Percentiles rank a stretch among this genome's conserved stretches.
These are phyloP conservation scores for Penicillium fuscoglaucum DNA, from an alignment of 2,329 filamentous ascomycete genomes.

Conservation along the genomic window DNA sequence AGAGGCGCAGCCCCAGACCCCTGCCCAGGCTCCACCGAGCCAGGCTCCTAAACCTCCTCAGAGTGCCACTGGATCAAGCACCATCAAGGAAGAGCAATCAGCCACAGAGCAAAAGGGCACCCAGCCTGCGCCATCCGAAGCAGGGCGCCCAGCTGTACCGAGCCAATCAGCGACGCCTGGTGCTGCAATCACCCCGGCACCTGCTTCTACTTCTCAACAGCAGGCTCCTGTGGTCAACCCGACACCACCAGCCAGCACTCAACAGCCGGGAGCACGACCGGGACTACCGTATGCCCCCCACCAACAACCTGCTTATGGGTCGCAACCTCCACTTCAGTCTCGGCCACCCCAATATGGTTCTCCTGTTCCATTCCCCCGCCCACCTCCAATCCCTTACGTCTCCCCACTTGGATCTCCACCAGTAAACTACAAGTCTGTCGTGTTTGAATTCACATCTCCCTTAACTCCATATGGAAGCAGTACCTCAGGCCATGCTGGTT, in stretches of 20 bases:
- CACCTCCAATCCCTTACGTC: conserved; percentile 27
- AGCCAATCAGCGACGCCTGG: conserved; percentile 13
- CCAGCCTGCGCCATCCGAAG: conserved; percentile 14
- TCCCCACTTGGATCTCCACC: conserved; percentile 38
- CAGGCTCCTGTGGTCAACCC: conserved; percentile 27
- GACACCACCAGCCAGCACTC: conserved; percentile 22
- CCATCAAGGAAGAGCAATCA: conserved; percentile 35
- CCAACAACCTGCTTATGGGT: conserved; percentile 35
- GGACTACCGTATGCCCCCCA: conserved; percentile 32
- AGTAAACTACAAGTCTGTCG: conserved; percentile 47
- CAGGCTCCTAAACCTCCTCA: conserved; percentile 12
- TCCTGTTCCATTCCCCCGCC: conserved; percentile 17
- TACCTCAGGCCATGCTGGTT: conserved; percentile 43
- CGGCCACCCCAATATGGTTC: conserved; percentile 38
- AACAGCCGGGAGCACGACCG: conserved; percentile 28
- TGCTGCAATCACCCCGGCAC: conserved; percentile 7
- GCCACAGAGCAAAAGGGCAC: conserved; percentile 2
- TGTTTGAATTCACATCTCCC: conserved; percentile 50
- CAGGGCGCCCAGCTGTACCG: conserved; percentile 14
- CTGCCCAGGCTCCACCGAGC: not conserved
- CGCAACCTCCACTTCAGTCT: conserved; percentile 39
- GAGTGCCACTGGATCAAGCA: conserved; percentile 14
- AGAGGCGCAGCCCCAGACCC: conserved; percentile 13
- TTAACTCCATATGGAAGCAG: conserved; percentile 44
- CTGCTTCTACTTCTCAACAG: conserved; percentile 22